phyloP scores from a whole-genome alignment of 2,329 filamentous ascomycete species.

The Xylariaceae sp. region DNA sequence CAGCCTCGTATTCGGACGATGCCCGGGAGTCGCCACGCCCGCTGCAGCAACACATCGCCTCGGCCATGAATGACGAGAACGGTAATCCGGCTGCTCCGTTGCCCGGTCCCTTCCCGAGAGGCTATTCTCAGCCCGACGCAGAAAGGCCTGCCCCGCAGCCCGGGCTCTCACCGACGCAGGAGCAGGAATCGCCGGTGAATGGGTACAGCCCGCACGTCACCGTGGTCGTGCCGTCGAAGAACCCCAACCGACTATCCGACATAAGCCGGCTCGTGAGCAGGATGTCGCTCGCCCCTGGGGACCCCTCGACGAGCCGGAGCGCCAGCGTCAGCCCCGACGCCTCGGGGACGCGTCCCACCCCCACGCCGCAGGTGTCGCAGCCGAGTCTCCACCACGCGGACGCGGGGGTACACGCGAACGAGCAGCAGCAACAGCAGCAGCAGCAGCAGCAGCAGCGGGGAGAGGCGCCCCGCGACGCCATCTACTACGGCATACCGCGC shows the following conservation, averaged over 20 bases:
- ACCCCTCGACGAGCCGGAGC: slow-evolving; percentile 8
- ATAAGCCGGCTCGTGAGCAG: slow-evolving; percentile 16
- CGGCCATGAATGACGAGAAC: slow-evolving; percentile 9
- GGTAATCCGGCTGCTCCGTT: slow-evolving; percentile 5
- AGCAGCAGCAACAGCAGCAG: slow-evolving; percentile 2
- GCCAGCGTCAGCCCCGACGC: slow-evolving; percentile 21
- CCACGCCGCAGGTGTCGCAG: slow-evolving; percentile 18
- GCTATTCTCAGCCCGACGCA: neutral
- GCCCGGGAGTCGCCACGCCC: slow-evolving; percentile 4
- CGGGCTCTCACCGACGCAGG: slow-evolving; percentile 1
- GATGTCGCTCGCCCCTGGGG: slow-evolving; percentile 12
- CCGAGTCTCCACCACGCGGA: no score
- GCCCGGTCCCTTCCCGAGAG: neutral
- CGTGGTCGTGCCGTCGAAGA: neutral
- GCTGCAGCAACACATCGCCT: slow-evolving; percentile 16
- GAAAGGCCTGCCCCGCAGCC: slow-evolving; percentile 1
- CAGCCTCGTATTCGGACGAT: slow-evolving; percentile 1
- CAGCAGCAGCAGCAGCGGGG: slow-evolving; percentile 2
- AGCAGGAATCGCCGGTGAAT: neutral
- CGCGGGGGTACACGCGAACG: no score
- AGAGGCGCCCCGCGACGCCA: slow-evolving; percentile 18
- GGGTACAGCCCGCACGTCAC: neutral
- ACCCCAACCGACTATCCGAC: slow-evolving; percentile 1
- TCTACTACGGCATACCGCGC: slow-evolving; percentile 24
- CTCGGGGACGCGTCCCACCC: slow-evolving; percentile 5